Evolutionary conservation across 1,139 yeast genomes (phyloP).

Genomic region (Trichomonascaceae sp.): DNA sequence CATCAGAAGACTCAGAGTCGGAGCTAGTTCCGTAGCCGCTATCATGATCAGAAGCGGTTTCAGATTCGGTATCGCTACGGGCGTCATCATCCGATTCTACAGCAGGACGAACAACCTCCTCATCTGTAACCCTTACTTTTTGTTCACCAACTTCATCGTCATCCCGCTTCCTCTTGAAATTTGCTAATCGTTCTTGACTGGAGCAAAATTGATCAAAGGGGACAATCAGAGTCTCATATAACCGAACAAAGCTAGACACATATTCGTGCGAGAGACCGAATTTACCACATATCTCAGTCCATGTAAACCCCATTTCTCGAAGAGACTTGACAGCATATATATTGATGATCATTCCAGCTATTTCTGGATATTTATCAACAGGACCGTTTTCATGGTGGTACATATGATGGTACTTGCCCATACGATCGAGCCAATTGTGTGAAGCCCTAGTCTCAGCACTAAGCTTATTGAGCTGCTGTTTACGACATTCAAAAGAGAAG

Average conservation of each 20-base stretch:
- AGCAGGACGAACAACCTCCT: not conserved
- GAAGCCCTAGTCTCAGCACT: slow-evolving; percentile 35
- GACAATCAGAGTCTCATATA: not conserved
- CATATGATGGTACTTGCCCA: slow-evolving; percentile 30
- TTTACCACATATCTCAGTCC: slow-evolving; percentile 2
- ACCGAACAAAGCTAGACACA: not conserved
- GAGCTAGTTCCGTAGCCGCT: slow-evolving; percentile 5
- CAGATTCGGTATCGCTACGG: not conserved
- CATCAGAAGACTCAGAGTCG: not conserved
- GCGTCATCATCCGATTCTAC: not conserved
- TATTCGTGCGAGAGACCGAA: not conserved
- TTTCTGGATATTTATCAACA: slow-evolving; percentile 28
- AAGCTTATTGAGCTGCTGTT: slow-evolving; percentile 45
- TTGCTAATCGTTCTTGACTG: not conserved
- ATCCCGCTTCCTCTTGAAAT: not conserved
- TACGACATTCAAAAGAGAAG: slow-evolving; percentile 47
- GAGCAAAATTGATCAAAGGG: slow-evolving; percentile 6
- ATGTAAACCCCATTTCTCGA: slow-evolving; percentile 7
- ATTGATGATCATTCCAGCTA: slow-evolving; percentile 27
- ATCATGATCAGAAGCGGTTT: not conserved
- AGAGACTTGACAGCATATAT: slow-evolving; percentile 26
- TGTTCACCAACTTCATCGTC: not conserved
- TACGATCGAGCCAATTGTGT: slow-evolving; percentile 32
- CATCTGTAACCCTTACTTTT: not conserved
- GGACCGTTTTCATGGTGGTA: slow-evolving; percentile 7